Evolutionary conservation across 805 yeast species (phyloP).

Genomic region (Kregervanrija delftensis): DNA sequence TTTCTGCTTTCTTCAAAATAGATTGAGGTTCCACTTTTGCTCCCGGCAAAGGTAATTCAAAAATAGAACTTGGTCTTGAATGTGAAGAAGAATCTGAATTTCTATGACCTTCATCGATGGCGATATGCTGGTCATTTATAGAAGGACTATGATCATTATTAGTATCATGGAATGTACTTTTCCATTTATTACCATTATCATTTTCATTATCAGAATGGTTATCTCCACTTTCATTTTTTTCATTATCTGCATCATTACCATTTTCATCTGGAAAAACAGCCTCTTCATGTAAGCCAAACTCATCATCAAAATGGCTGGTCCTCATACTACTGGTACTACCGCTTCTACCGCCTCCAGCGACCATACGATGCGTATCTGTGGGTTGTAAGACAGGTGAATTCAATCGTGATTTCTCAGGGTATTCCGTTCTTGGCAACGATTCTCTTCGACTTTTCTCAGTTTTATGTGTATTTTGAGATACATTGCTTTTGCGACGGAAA

Average conservation of each 20-base stretch:
- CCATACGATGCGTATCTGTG: constrained; percentile 7
- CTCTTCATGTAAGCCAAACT: constrained; percentile 1
- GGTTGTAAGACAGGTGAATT: constrained; percentile 5
- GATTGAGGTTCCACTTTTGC: constrained; percentile 2
- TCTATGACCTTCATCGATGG: constrained; percentile 1
- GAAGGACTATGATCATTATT: neutral
- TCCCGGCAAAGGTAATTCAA: no score
- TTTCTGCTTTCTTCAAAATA: neutral
- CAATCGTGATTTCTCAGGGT: no score
- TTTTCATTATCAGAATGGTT: neutral
- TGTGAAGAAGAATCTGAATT: constrained; percentile 2
- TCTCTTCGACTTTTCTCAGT: no score
- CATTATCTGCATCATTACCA: constrained; percentile 1
- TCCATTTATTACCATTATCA: neutral
- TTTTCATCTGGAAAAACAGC: neutral
- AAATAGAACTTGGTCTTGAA: neutral
- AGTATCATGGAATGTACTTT: neutral
- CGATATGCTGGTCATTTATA: neutral
- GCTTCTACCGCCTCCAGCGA: constrained; percentile 1
- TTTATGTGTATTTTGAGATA: no score
- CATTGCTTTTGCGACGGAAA: neutral
- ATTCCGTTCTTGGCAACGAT: no score
- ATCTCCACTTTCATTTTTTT: neutral
- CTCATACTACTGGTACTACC: neutral
- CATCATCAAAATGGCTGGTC: constrained; percentile 1